Percentiles rank a stretch among this genome's conserved stretches.
Conservation (phyloP, 768 basidiomycete genomes). For the Russula virescens region DNA sequence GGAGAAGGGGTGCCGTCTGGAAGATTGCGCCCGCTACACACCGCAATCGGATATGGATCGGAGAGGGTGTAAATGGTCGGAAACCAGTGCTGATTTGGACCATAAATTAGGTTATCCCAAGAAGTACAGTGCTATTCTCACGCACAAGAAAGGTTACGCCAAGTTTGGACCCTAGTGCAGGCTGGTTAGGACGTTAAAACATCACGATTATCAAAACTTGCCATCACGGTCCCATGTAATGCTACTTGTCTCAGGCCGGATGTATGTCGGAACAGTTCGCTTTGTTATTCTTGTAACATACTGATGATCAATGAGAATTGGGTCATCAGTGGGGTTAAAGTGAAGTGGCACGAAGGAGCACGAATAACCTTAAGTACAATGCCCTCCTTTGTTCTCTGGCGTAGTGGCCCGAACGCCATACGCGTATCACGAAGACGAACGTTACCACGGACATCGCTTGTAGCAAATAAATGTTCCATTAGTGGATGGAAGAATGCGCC, state of each 20-base stretch:
- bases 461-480: slow-evolving; percentile 64
- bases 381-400: slow-evolving; percentile 42
- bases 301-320: slow-evolving; percentile 29
- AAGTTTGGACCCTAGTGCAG: slow-evolving; percentile 48
- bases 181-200: slow-evolving; percentile 2
- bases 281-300: slow-evolving; percentile 45
- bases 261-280: slow-evolving; percentile 35
- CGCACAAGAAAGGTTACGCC: slow-evolving; percentile 64
- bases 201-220: slow-evolving; percentile 27
- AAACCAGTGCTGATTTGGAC: slow-evolving; percentile 46
- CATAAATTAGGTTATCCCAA: slow-evolving; percentile 2
- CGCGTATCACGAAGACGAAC: slow-evolving; percentile 65
- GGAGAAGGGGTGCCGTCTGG: slow-evolving; percentile 51
- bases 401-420: slow-evolving; percentile 62
- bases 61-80: slow-evolving; percentile 66
- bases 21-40: slow-evolving; percentile 52
- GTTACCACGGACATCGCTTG: slow-evolving; percentile 51
- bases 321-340: slow-evolving; percentile 18
- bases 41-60: slow-evolving; percentile 65
- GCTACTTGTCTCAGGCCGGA: slow-evolving; percentile 64
- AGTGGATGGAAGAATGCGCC: slow-evolving; percentile 61
- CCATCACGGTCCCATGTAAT: slow-evolving; percentile 65
- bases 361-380: slow-evolving; percentile 47
- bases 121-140: not conserved
- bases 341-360: not conserved